Base-by-base conservation (phyloP, 257 asterid species). In the Ilex asprella region DNA sequence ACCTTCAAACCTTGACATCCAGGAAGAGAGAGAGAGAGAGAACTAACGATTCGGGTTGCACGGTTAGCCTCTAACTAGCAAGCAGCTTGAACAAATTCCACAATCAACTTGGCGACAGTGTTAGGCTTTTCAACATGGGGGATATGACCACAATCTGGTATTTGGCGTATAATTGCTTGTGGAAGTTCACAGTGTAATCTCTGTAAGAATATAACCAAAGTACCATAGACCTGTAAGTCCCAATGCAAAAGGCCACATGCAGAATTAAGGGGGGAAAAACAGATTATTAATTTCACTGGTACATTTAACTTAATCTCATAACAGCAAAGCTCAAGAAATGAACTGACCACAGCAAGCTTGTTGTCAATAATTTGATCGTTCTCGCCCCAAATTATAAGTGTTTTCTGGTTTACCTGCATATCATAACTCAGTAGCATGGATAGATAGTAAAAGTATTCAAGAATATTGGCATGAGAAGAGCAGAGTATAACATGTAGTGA, bases 381-480 rank as follows among this genome's bases (percentile, higher is more conserved):
- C 74, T 85, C 95, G n/a, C 99, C 97, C 97, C 99, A 92, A 73
- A 92, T 73, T 54, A 92, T 74, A 2, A 92, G 94, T 21, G 97
- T 79, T 69, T 83, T 83, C 77, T 85, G 97, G 80, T 76, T 88
- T 10, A 92, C 93, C 98, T 91, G 84, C 61, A 67, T 30, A 61
- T 30, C 29, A 30, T 57, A 58, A 61, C 54, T 55, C 13, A 46
- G 30, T 54, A 61, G 55, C 2, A 43, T n/a, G 61, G 44, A 53
- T 21, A 29, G 50, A 64, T 12, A 55, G 31, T 54, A 56, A 55
- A 12, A 2, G 10, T 44, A 44, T 44, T 44, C 50, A 44, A 44
- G 9, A 44, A 1, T 1, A 21, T 21, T 21, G 27, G 27, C 27
- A 21, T 41, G 47, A 41, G 12, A 41, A 11, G 12, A 41, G 10